Evolutionary conservation across 2,329 filamentous ascomycete species (phyloP).

Genomic region (Teratosphaeria pseudoeucalypti): DNA sequence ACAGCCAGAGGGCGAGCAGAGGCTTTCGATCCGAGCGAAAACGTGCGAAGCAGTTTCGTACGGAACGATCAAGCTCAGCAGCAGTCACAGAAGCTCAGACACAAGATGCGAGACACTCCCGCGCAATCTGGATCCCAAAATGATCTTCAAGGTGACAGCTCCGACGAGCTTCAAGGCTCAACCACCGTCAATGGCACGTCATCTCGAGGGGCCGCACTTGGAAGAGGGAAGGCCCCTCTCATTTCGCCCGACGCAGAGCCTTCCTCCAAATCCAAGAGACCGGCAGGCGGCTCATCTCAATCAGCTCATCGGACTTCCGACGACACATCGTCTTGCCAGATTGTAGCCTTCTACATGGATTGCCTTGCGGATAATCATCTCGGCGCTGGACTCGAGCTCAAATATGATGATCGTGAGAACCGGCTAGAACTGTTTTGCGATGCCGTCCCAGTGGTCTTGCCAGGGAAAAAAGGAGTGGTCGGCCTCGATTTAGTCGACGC

Average conservation of each 20-base stretch:
- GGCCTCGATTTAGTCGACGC: neutral
- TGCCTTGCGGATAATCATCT: neutral
- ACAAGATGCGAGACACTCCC: neutral
- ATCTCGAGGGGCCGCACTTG: neutral
- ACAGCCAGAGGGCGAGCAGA: neutral
- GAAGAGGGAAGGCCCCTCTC: neutral
- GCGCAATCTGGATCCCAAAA: neutral
- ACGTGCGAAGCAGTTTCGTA: neutral
- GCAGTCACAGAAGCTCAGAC: neutral
- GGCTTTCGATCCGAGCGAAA: neutral
- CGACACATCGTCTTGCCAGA: neutral
- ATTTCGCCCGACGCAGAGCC: neutral
- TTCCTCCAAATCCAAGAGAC: neutral
- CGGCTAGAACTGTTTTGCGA: constrained; percentile 1
- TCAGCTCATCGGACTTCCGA: neutral
- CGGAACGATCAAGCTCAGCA: neutral
- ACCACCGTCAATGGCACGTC: neutral
- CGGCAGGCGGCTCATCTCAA: neutral
- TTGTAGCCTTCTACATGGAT: constrained; percentile 3
- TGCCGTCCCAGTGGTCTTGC: neutral
- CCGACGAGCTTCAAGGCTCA: neutral
- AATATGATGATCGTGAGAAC: neutral
- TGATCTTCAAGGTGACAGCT: neutral
- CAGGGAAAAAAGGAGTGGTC: neutral
- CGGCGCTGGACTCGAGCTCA: neutral